Base-by-base conservation (phyloP, 345 rosid genomes). In the Populus simonii region DNA sequence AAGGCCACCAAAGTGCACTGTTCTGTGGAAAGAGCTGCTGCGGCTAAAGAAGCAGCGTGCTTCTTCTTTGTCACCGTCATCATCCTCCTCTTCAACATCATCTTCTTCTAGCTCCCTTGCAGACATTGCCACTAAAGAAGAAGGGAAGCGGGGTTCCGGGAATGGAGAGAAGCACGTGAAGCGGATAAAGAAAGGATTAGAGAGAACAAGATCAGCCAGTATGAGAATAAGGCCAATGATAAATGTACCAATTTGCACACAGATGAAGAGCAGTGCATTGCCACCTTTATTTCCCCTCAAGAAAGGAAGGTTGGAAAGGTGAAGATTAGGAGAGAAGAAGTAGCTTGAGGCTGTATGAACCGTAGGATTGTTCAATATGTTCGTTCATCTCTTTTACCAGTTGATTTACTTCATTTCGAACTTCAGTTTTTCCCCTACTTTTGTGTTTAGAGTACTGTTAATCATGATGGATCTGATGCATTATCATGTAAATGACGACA, bases 1-100 rank as follows among this genome's bases (percentile, higher is more conserved):
- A 13, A 85, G 98, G 74, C 98, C 97, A 51, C 98, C 98, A 6
- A 94, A 94, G 74, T 94, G 98, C 74, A 93, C 98, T 4, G 99
- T 96, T 5, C 61, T 96, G 6, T 96, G 98, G 98, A 96, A 93
- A 86, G 99, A 93, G 84, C 78, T 96, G 79, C 86, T 96, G 6
- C 85, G 94, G 88, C 61, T 96, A 75, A 93, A 89, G 90, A 96
- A 96, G 83, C 98, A 92, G 77, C 78, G 92, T 0, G 81, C 88
- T 70, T 83, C 86, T n/a, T 74, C 95, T 2, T 66, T 87, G 17
- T 85, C 87, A 9, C 84, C 89, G 2, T 84, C 85, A 5, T 89
- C 90, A 0, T 88, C 94, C 31, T 89, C 94, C 1, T 88, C 90
- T 0, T 90, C 94, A 18, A 83, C 93, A 0, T 89, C 93, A 7